Base-by-base conservation (phyloP, 345 rosid species). In the Clarkia xantiana region DNA sequence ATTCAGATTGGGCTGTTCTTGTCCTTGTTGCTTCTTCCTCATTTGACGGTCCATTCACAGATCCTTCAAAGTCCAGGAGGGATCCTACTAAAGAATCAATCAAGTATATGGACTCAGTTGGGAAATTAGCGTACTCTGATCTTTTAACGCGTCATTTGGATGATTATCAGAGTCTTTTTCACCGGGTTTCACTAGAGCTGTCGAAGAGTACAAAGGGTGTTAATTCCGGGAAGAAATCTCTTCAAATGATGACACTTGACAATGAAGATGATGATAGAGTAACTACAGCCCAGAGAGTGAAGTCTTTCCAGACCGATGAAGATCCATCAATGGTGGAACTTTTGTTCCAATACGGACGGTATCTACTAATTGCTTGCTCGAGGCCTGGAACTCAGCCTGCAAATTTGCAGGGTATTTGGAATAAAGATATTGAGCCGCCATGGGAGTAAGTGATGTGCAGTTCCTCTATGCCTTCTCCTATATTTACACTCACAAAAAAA, bases 331-430 rank as follows among this genome's bases (percentile, higher is more conserved):
- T 91, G 64, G 85, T 86, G 67, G 90, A 78, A 65, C 84, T 86
- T 55, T 44, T 91, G 2, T 81, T 86, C 67, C 98, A 86, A 39
- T 91, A 68, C 64, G 98, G 96, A 53, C 66, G 98, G 12, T 91
- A 81, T 74, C 69, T 91, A 64, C 96, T 91, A 45, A 86, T 91
- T 57, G 78, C 98, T 60, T 76, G 72, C 47, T 91, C 96, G 44
- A 63, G 90, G 51, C 93, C 96, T 1, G 93, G 98, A 64, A 81
- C 96, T 43, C 98, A 84, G 63, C 89, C 80, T 50, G 76, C 96
- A 42, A 91, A 86, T 64, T 71, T 84, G 64, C 94, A 86, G 63
- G 98, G 98, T 18, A 79, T 91, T 62, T 91, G 98, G 98, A 91
- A 80, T 71, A 71, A 69, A 51, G 80, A 78, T 74, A 55, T 80